Conservation (phyloP, 495 filamentous ascomycete species). For the Hypoxylon lenormandii region DNA sequence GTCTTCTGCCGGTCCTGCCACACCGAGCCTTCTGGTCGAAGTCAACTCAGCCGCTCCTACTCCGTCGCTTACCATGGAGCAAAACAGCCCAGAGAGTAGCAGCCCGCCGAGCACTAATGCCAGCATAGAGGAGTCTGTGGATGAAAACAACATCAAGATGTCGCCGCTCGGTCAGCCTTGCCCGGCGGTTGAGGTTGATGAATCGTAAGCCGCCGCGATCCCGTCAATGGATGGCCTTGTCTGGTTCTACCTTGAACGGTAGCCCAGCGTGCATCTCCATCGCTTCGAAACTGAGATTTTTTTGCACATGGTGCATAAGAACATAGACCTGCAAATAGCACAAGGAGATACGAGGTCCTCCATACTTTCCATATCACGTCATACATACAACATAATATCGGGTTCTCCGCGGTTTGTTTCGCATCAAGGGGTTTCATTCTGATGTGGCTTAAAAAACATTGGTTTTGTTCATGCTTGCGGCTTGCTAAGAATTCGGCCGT, state of each 20-base stretch:
- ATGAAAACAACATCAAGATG: conserved; percentile 34
- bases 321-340: conserved; percentile 35
- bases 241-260: background rate
- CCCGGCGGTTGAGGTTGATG: conserved; percentile 29
- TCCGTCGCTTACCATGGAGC: conserved; percentile 69
- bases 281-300: conserved; percentile 19
- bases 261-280: conserved; percentile 6
- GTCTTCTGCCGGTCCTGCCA: conserved; percentile 36
- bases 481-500: conserved; percentile 18
- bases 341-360: conserved; percentile 20
- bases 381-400: conserved; percentile 43
- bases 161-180: conserved; percentile 15
- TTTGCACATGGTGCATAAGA: conserved; percentile 18
- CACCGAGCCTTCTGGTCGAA: conserved; percentile 60
- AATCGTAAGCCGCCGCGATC: conserved; percentile 13
- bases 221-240: background rate
- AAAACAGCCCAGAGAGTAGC: conserved; percentile 73
- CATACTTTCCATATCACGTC: conserved; percentile 17
- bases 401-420: conserved; percentile 36
- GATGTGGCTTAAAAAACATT: conserved; percentile 29
- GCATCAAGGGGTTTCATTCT: conserved; percentile 37
- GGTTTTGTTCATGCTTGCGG: conserved; percentile 26
- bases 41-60: conserved; percentile 67
- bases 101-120: conserved; percentile 70
- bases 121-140: conserved; percentile 60